phyloP scores from a whole-genome alignment of 1,284 basidiomycete species.

The Gymnopus androsaceus region DNA sequence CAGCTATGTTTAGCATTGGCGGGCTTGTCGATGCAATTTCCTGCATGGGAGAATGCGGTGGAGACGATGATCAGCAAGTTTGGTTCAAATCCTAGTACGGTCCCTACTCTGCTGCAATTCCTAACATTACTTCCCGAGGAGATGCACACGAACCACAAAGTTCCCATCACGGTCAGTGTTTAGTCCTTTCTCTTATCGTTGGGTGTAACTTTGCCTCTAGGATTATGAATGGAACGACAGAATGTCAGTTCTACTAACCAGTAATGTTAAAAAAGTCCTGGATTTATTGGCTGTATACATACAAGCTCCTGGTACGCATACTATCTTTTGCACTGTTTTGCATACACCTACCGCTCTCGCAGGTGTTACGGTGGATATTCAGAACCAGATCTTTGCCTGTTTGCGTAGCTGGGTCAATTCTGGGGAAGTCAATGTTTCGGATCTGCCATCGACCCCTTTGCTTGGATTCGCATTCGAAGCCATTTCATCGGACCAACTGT shows the following conservation, averaged over 20 bases:
- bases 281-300: slow-evolving; percentile 88
- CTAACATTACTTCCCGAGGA: slow-evolving; percentile 93
- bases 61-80: slow-evolving; percentile 84
- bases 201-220: slow-evolving; percentile 37
- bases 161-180: slow-evolving; percentile 79
- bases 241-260: slow-evolving; percentile 67
- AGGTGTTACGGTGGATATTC: slow-evolving; percentile 87
- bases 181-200: not conserved
- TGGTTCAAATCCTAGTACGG: slow-evolving; percentile 82
- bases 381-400: slow-evolving; percentile 85
- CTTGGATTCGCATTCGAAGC: slow-evolving; percentile 85
- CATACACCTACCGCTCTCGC: slow-evolving; percentile 6
- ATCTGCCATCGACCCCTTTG: slow-evolving; percentile 80
- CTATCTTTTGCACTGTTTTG: slow-evolving; percentile 6
- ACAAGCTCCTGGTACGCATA: slow-evolving; percentile 75
- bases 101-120: slow-evolving; percentile 87
- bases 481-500: slow-evolving; percentile 81
- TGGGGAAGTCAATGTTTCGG: slow-evolving; percentile 75
- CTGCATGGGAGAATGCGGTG: slow-evolving; percentile 85
- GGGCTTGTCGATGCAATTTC: slow-evolving; percentile 89
- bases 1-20: slow-evolving; percentile 91
- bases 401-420: slow-evolving; percentile 87
- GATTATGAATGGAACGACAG: slow-evolving; percentile 80
- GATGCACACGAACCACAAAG: slow-evolving; percentile 80
- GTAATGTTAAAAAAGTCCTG: slow-evolving; percentile 75